Percentiles rank a stretch among this genome's conserved stretches.
These are phyloP conservation scores for Amanita exitialis DNA, from an alignment of 768 basidiomycete species.

Conservation along the genomic window DNA sequence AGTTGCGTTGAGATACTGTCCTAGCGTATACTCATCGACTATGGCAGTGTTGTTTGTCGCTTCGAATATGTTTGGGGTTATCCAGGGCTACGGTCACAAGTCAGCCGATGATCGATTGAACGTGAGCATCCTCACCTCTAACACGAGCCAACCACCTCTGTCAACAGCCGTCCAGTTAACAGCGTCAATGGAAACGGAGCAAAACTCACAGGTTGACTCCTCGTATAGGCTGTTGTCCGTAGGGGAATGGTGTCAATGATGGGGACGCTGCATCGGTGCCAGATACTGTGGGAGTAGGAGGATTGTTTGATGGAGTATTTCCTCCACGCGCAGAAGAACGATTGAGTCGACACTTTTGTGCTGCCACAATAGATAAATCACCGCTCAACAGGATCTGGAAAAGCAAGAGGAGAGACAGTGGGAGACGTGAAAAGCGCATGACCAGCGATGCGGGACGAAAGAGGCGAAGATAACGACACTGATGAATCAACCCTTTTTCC, in stretches of 20 bases:
- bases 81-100: conserved; percentile 48
- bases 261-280: background rate
- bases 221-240: conserved; percentile 26
- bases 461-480: background rate
- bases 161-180: background rate
- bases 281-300: background rate
- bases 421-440: background rate
- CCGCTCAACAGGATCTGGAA: background rate
- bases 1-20: conserved; percentile 35
- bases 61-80: conserved; percentile 66
- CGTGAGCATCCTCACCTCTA: conserved; percentile 29
- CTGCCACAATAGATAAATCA: background rate
- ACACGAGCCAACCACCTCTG: conserved; percentile 56
- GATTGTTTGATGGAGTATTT: background rate
- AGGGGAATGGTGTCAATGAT: conserved; percentile 2
- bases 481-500: background rate
- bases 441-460: background rate
- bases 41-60: conserved; percentile 45
- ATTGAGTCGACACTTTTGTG: conserved; percentile 4
- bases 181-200: background rate
- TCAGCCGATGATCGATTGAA: background rate
- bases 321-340: background rate
- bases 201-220: conserved; percentile 55
- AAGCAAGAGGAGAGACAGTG: background rate
- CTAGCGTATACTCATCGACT: conserved; percentile 56